Percentiles rank a stretch among this genome's conserved stretches.
These are phyloP conservation scores for Erigeron canadensis DNA, from an alignment of 129 eudicot genomes.

Conservation along the genomic window DNA sequence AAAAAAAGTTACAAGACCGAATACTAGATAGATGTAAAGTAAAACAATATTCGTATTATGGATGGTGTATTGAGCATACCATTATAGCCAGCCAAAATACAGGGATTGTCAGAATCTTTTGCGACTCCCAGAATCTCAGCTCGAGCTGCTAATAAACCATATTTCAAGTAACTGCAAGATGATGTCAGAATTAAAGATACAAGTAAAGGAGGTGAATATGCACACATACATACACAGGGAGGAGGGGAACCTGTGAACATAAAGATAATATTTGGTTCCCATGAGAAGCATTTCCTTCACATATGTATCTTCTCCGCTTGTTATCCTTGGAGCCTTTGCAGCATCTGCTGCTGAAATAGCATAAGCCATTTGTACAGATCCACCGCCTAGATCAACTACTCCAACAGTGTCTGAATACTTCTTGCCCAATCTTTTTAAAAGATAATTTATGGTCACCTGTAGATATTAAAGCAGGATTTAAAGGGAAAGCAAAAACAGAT, in stretches of 20 bases:
- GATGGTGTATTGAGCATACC: slow-evolving; percentile 43
- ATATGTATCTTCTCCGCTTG: slow-evolving; percentile 74
- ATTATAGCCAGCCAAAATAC: slow-evolving; percentile 69
- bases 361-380: slow-evolving; percentile 99
- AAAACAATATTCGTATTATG: neutral
- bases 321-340: slow-evolving; percentile 77
- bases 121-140: slow-evolving; percentile 82
- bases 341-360: slow-evolving; percentile 93
- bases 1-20: neutral
- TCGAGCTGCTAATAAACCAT: slow-evolving; percentile 98
- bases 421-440: slow-evolving; percentile 73
- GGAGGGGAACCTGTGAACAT: slow-evolving; percentile 83
- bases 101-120: slow-evolving; percentile 66
- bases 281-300: slow-evolving; percentile 88
- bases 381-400: slow-evolving; percentile 99
- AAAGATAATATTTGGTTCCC: slow-evolving; percentile 84
- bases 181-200: neutral
- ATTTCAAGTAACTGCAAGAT: slow-evolving; percentile 74
- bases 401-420: slow-evolving; percentile 75
- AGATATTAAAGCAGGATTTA: neutral
- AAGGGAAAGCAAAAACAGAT: neutral
- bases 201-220: neutral
- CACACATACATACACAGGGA: neutral
- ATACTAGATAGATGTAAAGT: neutral
- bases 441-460: slow-evolving; percentile 90